Evolutionary conservation across 2,329 filamentous ascomycete genomes (phyloP).

Genomic region (Microsporum canis): DNA sequence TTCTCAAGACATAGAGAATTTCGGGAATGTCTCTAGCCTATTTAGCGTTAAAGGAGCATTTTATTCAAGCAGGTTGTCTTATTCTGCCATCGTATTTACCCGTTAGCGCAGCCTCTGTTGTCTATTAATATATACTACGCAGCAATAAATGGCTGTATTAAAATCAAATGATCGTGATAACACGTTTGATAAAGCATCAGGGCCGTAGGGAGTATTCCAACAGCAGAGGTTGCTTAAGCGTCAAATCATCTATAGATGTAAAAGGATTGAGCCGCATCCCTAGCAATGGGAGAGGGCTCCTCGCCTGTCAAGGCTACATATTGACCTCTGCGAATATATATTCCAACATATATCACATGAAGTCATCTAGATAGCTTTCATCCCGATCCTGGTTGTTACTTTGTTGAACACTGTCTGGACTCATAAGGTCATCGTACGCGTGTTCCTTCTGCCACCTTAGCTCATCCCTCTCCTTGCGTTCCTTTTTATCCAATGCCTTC

Average conservation of each 20-base stretch:
- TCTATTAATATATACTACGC: not conserved
- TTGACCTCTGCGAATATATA: not conserved
- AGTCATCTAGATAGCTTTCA: constrained; percentile 71
- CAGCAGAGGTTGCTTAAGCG: too few species aligned
- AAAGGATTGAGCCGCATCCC: too few species aligned
- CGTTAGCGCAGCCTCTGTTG: not conserved
- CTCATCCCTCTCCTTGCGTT: constrained; percentile 65
- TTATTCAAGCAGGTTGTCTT: not conserved
- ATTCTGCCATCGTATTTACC: not conserved
- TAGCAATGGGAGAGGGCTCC: not conserved
- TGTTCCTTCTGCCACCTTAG: constrained; percentile 95
- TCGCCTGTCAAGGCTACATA: not conserved
- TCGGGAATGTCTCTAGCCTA: not conserved
- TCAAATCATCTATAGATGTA: too few species aligned
- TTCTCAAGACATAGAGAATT: not conserved
- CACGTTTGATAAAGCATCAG: not conserved
- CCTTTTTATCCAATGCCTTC: constrained; percentile 31
- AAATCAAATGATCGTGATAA: not conserved
- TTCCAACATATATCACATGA: constrained; percentile 52
- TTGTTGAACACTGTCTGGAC: constrained; percentile 63
- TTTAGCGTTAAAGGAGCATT: not conserved
- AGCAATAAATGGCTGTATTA: not conserved
- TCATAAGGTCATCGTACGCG: constrained; percentile 87
- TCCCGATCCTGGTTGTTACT: constrained; percentile 78
- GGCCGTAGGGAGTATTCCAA: not conserved